Evolutionary conservation across 1,284 basidiomycete species (phyloP).

Genomic region (Macrocybe sp.): DNA sequence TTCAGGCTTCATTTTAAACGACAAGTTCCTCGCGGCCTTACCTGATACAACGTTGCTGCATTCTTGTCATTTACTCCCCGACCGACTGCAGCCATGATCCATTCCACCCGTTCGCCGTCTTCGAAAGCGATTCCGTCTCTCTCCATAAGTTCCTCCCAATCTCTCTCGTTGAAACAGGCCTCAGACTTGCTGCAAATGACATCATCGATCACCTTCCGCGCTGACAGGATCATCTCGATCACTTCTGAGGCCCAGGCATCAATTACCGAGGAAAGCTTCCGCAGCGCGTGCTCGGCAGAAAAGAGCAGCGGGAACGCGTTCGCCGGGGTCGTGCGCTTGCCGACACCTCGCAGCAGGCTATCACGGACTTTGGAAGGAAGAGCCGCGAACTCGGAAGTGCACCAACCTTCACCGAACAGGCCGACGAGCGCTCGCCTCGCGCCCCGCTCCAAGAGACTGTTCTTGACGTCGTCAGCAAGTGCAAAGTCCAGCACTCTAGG

Average conservation of each 20-base stretch:
- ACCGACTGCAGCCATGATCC: slow-evolving; percentile 61
- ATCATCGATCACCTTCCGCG: slow-evolving; percentile 56
- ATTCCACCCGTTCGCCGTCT: slow-evolving; percentile 67
- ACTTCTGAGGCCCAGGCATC: slow-evolving; percentile 67
- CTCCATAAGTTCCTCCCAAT: slow-evolving; percentile 71
- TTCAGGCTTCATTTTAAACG: slow-evolving; percentile 4
- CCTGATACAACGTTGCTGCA: slow-evolving; percentile 73
- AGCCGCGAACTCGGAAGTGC: slow-evolving; percentile 69
- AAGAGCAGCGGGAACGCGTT: slow-evolving; percentile 68
- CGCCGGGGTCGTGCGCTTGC: slow-evolving; percentile 55
- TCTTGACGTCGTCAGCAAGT: slow-evolving; percentile 68
- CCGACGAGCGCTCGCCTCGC: slow-evolving; percentile 72
- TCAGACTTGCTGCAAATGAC: slow-evolving; percentile 56
- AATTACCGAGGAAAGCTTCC: slow-evolving; percentile 47
- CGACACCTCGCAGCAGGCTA: slow-evolving; percentile 64
- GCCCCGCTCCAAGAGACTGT: slow-evolving; percentile 63
- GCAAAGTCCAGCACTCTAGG: slow-evolving; percentile 83
- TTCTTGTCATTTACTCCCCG: slow-evolving; percentile 55
- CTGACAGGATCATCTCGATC: slow-evolving; percentile 57
- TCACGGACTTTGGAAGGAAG: slow-evolving; percentile 67
- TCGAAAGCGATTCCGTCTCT: slow-evolving; percentile 68
- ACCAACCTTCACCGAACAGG: slow-evolving; percentile 85
- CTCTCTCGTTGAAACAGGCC: slow-evolving; percentile 58
- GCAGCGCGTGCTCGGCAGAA: slow-evolving; percentile 59
- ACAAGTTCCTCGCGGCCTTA: slow-evolving; percentile 11